A percentile compares a stretch with the other conserved stretches of the same genome.
Conservation (phyloP, 257 asterid genomes). For the Solanum neorickii region DNA sequence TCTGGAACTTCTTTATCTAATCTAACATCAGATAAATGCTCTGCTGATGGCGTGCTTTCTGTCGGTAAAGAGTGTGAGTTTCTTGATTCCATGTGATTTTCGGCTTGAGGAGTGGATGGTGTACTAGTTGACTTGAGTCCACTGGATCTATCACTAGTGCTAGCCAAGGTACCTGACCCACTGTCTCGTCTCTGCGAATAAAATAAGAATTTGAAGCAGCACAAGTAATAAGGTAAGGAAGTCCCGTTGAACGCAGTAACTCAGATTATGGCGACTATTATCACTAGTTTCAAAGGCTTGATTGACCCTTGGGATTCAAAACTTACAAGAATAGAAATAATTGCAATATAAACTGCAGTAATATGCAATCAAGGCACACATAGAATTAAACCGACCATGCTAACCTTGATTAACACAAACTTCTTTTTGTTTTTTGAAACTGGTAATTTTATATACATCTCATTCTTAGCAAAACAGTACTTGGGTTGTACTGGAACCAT, state of each 20-base stretch:
- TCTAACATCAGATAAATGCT: constrained; percentile 43
- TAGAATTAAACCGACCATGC: not conserved
- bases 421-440: not conserved
- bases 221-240: constrained; percentile 4
- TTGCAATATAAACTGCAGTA: not conserved
- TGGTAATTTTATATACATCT: not conserved
- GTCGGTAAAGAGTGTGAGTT: constrained; percentile 51
- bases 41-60: constrained; percentile 58
- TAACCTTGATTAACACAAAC: not conserved
- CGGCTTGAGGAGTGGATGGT: constrained; percentile 91
- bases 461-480: not conserved
- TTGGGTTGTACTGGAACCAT: not conserved
- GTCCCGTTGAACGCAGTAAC: not conserved
- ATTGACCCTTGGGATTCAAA: not conserved
- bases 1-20: constrained; percentile 43
- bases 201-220: not conserved
- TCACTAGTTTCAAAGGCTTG: not conserved
- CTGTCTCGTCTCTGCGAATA: constrained; percentile 65
- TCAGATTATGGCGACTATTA: not conserved
- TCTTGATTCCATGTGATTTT: constrained; percentile 57
- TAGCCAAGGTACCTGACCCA: constrained; percentile 63
- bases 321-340: not conserved
- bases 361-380: not conserved
- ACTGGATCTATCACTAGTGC: constrained; percentile 90
- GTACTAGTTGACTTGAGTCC: constrained; percentile 75